Base-by-base conservation (phyloP, 768 basidiomycete genomes). In the Udeniomyces megalosporus region DNA sequence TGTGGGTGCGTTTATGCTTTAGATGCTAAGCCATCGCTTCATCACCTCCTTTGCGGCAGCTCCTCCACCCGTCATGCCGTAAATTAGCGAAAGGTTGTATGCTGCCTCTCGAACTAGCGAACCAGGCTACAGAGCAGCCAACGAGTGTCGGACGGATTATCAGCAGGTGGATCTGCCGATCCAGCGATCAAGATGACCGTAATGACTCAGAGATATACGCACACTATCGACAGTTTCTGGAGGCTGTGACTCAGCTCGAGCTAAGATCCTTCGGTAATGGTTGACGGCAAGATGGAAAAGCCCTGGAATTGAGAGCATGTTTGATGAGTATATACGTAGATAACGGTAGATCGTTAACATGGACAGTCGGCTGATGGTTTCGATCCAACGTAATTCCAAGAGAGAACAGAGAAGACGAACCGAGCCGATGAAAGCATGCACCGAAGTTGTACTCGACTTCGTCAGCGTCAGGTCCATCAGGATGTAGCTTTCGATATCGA, bases 391-490 rank as follows among this genome's bases (percentile, higher is more conserved):
- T 42, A 8, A 42, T 42, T 8, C 10, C 38, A 8, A 8, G 10
- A 60, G 11, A 28, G 14, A 50, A 11, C 4, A 14, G 11, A 4
- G 10, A 38, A 0, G 14, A 68, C 79, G 59, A 65, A 89, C 90
- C 87, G n/a, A 95, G 77, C 63, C 91, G 86, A 70, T 97, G 93
- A 71, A 95, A 97, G 1, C 83, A 81, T 50, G 93, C 78, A 0
- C 85, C 93, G 70, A 92, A 87, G 72, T 99, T 99, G 71, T 81
- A 96, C 62, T 99, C 88, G 3, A 93, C 84, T 72, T 97, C 92
- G 2, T 76, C 72, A 2, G 55, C 44, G 53, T 71, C 69, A 22
- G 58, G 58, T 2, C 62, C 58, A 0, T 60, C 48, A 2, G 64
- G 55, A 45, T 72, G 78, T 2, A 85, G 69, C n/a, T 77, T 76